phyloP scores from a whole-genome alignment of 305 asterid species.

The Fraxinus greggii region DNA sequence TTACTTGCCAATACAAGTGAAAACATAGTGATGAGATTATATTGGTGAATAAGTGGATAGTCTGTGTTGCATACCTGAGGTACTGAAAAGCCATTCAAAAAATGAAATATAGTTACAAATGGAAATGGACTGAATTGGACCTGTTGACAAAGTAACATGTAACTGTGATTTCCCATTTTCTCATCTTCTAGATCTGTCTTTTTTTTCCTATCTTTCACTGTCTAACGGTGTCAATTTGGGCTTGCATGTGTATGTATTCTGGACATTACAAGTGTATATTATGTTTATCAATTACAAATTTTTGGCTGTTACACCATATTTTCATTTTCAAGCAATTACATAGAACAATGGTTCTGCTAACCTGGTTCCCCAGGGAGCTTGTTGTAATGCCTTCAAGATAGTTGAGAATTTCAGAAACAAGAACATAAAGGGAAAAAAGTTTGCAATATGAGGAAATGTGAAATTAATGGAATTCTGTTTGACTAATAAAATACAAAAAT shows the following conservation, averaged over 20 bases:
- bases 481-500: background rate
- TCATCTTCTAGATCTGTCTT: background rate
- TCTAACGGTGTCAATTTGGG: background rate
- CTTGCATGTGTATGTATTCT: background rate
- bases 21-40: background rate
- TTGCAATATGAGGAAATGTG: background rate
- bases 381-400: background rate
- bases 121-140: background rate
- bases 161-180: background rate
- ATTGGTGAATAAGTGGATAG: background rate
- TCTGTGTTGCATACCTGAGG: background rate
- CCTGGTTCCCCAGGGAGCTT: background rate
- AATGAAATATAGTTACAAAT: background rate
- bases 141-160: background rate
- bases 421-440: background rate
- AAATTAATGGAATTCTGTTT: background rate
- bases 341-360: background rate
- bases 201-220: background rate
- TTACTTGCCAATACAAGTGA: background rate
- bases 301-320: background rate
- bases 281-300: background rate
- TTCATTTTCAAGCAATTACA: background rate
- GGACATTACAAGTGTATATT: background rate
- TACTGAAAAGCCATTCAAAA: background rate
- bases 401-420: background rate